phyloP scores from a whole-genome alignment of 2,329 filamentous ascomycete genomes.

The Sclerotiophoma versabilis region DNA sequence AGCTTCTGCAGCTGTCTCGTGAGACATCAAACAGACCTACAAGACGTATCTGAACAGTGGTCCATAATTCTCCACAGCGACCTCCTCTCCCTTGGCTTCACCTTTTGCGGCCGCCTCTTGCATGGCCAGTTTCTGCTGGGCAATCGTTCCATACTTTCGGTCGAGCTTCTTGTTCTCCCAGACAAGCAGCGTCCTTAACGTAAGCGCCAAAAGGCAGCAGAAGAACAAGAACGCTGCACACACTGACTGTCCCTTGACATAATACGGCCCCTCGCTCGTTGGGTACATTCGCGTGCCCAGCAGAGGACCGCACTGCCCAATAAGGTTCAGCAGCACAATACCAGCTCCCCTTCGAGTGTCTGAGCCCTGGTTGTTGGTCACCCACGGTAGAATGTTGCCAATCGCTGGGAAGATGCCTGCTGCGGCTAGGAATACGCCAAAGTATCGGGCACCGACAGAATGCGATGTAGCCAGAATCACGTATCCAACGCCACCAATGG shows the following conservation, averaged over 20 bases:
- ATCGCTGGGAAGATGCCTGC: slow-evolving; percentile 72
- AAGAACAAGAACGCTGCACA: slow-evolving; percentile 51
- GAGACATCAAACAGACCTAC: too few relatives aligned
- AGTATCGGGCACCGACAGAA: slow-evolving; percentile 59
- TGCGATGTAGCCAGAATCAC: slow-evolving; percentile 66
- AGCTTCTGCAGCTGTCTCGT: too few relatives aligned
- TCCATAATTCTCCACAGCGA: slow-evolving; percentile 46
- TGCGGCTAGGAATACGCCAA: slow-evolving; percentile 63
- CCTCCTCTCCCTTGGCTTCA: slow-evolving; percentile 18
- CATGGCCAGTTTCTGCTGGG: slow-evolving; percentile 34
- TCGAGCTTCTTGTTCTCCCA: slow-evolving; percentile 50
- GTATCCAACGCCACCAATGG: slow-evolving; percentile 68
- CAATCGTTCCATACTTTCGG: slow-evolving; percentile 38
- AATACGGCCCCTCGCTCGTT: slow-evolving; percentile 38
- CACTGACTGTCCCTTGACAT: slow-evolving; percentile 45
- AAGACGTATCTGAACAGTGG: slow-evolving; percentile 43
- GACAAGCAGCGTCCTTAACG: slow-evolving; percentile 39
- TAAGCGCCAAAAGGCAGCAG: slow-evolving; percentile 40
- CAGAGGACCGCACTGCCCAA: slow-evolving; percentile 61
- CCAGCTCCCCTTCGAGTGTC: slow-evolving; percentile 71
- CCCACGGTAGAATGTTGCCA: slow-evolving; percentile 74
- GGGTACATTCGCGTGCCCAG: slow-evolving; percentile 49
- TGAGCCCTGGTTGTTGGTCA: slow-evolving; percentile 72
- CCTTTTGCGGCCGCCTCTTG: slow-evolving; percentile 26
- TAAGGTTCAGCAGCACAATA: slow-evolving; percentile 71